Base-by-base conservation (phyloP, 2,329 filamentous ascomycete species). In the Akanthomyces uredinophilus region DNA sequence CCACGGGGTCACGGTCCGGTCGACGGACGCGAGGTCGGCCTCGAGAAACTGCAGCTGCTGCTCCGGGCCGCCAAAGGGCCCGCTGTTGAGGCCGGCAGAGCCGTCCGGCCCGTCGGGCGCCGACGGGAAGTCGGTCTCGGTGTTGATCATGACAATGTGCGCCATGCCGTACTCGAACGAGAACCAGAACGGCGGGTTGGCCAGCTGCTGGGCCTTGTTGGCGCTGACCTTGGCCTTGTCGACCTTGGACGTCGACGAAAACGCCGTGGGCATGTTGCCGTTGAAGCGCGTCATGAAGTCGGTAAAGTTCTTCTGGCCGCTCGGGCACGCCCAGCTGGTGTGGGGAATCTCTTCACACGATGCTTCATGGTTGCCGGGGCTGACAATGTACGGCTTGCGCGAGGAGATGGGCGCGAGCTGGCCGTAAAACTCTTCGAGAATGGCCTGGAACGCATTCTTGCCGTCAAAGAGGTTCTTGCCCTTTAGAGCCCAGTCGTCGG, bases 231-330 rank as follows among this genome's bases (percentile, higher is more conserved):
- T 75, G 1, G 81, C 81, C 0, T 70, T 69, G 2, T 65, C 32
- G 11, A 27, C 81, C 22, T 71, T 72, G 4, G 80, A 86, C 69
- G 75, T 77, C 0, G 83, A 85, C 0, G 73, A 49, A 65, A 84
- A 85, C 0, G 79, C 71, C 0, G 72, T 76, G 0, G 83, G 81
- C 79, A 84, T 82, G 20, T 55, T 61, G 51, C 35, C 50, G 7
- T 24, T 35, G 67, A 83, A 86, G 32, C 83, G 79, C 65, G 79
- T 80, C 75, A 81, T 77, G 70, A 83, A 86, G 64, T 84, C 83
- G 4, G 83, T 86, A 69, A 86, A 87, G 71, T 87, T 87, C 65
- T 75, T 79, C 68, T 87, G 83, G 6, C 83, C 83, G 2, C 74
- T 71, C 0, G 79, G 78, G 65, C 81, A 84, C 2, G 79, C 66